A percentile compares a stretch with the other conserved stretches of the same genome.
phyloP scores from a whole-genome alignment of 169 alveolate species.

The Plasmodium ovale region DNA sequence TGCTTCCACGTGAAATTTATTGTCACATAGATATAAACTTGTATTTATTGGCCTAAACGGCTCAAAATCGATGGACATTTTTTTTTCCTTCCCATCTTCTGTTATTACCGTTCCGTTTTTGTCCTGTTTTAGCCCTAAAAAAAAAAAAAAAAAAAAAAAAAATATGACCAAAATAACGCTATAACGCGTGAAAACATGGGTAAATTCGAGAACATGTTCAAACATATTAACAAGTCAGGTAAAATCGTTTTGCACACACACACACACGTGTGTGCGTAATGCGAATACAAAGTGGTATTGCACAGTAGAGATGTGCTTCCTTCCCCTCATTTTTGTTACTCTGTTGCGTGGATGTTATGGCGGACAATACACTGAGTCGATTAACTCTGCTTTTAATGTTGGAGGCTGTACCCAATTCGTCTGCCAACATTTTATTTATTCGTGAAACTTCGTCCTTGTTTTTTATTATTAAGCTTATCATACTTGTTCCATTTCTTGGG shows the following conservation, averaged over 20 bases:
- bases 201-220: neutral
- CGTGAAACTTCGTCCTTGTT: constrained; percentile 97
- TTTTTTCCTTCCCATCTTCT: constrained; percentile 97
- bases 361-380: constrained; percentile 97
- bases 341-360: constrained; percentile 98
- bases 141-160: neutral
- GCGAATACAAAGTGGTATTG: no score
- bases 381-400: constrained; percentile 97
- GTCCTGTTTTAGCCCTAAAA: constrained; percentile 93
- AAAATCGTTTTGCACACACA: neutral
- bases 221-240: neutral
- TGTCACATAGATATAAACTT: constrained; percentile 97
- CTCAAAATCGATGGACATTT: constrained; percentile 96
- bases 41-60: constrained; percentile 99
- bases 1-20: constrained; percentile 95
- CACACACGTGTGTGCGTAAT: neutral
- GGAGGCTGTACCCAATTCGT: constrained; percentile 97
- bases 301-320: no score
- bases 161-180: neutral
- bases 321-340: constrained; percentile 81
- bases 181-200: neutral
- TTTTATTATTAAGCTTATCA: constrained; percentile 96
- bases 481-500: constrained; percentile 95
- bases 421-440: constrained; percentile 94
- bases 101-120: constrained; percentile 95